Evolutionary conservation across 306 rosid species (phyloP).

Genomic region (Delonix regia): DNA sequence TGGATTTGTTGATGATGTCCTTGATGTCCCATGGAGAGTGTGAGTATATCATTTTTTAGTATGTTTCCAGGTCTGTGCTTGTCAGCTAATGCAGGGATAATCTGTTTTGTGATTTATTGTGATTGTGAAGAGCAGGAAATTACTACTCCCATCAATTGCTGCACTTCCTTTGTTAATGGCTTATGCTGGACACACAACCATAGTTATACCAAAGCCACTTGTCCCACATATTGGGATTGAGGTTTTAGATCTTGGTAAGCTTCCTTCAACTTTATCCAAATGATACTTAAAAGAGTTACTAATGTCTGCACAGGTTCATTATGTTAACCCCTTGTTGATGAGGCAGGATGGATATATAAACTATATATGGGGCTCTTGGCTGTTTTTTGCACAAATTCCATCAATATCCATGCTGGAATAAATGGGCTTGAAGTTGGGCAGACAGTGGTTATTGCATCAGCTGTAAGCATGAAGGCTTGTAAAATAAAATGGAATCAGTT

Average conservation of each 20-base stretch:
- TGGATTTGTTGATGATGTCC: slow-evolving; percentile 98
- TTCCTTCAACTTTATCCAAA: slow-evolving; percentile 33
- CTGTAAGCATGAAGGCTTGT: slow-evolving; percentile 62
- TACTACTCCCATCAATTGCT: slow-evolving; percentile 87
- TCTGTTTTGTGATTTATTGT: slow-evolving; percentile 36
- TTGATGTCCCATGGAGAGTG: slow-evolving; percentile 99
- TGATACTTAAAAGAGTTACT: slow-evolving; percentile 27
- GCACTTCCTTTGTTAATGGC: slow-evolving; percentile 98
- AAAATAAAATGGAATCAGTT: slow-evolving; percentile 22
- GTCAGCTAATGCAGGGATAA: slow-evolving; percentile 31
- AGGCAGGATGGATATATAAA: slow-evolving; percentile 89
- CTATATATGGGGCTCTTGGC: slow-evolving; percentile 94
- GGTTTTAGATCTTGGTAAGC: slow-evolving; percentile 84
- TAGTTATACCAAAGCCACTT: slow-evolving; percentile 92
- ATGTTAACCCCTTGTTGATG: slow-evolving; percentile 6
- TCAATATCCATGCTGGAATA: slow-evolving; percentile 95
- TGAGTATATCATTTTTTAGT: slow-evolving; percentile 53
- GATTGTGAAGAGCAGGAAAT: slow-evolving; percentile 72
- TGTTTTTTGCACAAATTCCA: slow-evolving; percentile 95
- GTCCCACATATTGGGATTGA: slow-evolving; percentile 71
- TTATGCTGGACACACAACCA: slow-evolving; percentile 98
- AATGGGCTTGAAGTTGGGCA: slow-evolving; percentile 99
- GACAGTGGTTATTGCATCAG: slow-evolving; percentile 84
- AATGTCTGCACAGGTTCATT: slow-evolving; percentile 4
- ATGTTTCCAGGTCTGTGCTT: slow-evolving; percentile 24